Conservation (phyloP, 2,329 filamentous ascomycete genomes). For the Ophiostoma pallidulum region DNA sequence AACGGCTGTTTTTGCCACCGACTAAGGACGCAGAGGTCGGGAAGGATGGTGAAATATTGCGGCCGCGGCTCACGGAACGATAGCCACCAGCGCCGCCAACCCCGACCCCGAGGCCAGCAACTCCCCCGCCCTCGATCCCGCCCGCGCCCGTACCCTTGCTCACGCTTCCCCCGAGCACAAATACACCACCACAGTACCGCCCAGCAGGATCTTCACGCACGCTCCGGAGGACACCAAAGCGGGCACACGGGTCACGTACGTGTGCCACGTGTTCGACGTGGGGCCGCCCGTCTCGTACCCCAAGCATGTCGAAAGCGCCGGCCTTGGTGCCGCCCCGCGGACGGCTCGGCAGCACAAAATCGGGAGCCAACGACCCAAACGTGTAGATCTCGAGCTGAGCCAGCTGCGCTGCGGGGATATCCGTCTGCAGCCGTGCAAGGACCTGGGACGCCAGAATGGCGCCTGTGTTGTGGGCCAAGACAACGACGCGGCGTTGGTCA, state of each 20-base stretch:
- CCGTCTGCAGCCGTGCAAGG: conserved; percentile 28
- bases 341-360: conserved; percentile 25
- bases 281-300: conserved; percentile 14
- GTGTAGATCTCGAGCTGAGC: conserved; percentile 35
- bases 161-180: conserved; percentile 23
- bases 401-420: conserved; percentile 27
- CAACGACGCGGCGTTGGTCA: conserved; percentile 23
- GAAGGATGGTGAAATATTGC: not conserved
- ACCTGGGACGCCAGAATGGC: conserved; percentile 28
- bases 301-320: conserved; percentile 9
- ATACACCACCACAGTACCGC: conserved; percentile 32
- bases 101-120: too few species aligned
- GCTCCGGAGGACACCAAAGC: conserved; percentile 28
- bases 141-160: not conserved
- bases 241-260: conserved; percentile 28
- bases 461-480: conserved; percentile 32
- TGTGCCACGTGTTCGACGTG: conserved; percentile 31
- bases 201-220: conserved; percentile 27
- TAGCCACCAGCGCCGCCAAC: too few species aligned
- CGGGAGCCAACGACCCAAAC: conserved; percentile 30
- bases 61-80: not conserved
- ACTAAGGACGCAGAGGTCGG: not conserved
- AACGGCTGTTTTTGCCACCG: not conserved
- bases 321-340: conserved; percentile 20
- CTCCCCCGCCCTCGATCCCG: too few species aligned